These are phyloP conservation scores for Cercospora brassicicola DNA, from an alignment of 2,329 filamentous ascomycete species.

Conservation along the genomic window DNA sequence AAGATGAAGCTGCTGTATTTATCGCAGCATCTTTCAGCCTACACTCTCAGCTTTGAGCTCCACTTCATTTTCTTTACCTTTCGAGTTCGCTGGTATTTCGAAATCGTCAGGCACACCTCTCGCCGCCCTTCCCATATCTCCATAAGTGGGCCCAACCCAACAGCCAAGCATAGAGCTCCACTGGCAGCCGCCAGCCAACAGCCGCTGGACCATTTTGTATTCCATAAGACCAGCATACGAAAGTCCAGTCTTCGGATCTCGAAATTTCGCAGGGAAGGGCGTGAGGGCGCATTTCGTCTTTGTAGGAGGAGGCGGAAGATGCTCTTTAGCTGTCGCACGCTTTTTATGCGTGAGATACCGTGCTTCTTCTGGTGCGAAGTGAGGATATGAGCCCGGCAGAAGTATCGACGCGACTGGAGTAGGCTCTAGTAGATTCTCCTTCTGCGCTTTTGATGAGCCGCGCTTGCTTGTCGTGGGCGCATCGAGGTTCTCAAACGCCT, in stretches of 20 bases:
- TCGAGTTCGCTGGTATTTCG: conserved; percentile 6
- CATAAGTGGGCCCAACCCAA: conserved; percentile 65
- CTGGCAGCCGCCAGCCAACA: conserved; percentile 70
- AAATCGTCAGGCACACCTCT: conserved; percentile 81
- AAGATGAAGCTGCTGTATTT: neutral
- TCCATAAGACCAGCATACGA: conserved; percentile 77
- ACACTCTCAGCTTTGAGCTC: neutral
- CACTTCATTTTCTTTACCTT: neutral
- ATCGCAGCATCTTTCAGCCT: neutral
- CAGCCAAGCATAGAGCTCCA: conserved; percentile 81
- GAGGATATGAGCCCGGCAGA: conserved; percentile 46
- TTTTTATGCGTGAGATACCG: conserved; percentile 53
- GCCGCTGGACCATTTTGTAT: conserved; percentile 76
- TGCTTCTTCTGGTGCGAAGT: conserved; percentile 53
- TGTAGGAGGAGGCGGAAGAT: conserved; percentile 35
- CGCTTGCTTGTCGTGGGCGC: conserved; percentile 27
- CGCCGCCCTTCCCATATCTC: conserved; percentile 56
- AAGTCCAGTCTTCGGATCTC: conserved; percentile 80
- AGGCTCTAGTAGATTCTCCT: conserved; percentile 47
- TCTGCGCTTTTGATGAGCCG: conserved; percentile 21
- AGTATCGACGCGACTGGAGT: conserved; percentile 61
- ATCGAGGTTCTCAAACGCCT: conserved; percentile 38
- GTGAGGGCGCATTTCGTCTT: conserved; percentile 71
- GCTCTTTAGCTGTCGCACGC: conserved; percentile 43
- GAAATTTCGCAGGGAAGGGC: conserved; percentile 69